Conservation (phyloP, 1,139 yeast species). For the Entelexis paramagnoliae region DNA sequence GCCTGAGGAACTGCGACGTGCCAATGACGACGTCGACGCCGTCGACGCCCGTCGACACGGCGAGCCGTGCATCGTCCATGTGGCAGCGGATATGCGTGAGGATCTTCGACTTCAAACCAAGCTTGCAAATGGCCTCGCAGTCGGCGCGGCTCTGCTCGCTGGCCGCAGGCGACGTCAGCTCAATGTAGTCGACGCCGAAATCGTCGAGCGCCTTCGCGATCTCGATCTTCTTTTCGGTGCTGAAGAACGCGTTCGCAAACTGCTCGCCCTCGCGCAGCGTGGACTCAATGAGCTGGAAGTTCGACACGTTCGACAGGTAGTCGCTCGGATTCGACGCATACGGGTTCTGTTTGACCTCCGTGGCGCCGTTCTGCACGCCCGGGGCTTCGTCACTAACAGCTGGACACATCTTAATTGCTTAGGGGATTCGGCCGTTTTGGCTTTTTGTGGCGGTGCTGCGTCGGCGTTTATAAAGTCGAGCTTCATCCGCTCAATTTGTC, state of each 20-base stretch:
- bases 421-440: neutral
- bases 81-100: constrained; percentile 90
- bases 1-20: constrained; percentile 88
- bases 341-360: constrained; percentile 44
- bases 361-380: constrained; percentile 23
- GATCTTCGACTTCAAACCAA: constrained; percentile 91
- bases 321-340: constrained; percentile 95
- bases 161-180: constrained; percentile 95
- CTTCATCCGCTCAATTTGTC: neutral
- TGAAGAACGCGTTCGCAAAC: constrained; percentile 92
- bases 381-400: constrained; percentile 16
- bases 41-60: constrained; percentile 96
- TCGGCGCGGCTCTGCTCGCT: constrained; percentile 86
- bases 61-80: constrained; percentile 96
- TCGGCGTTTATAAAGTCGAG: constrained; percentile 1
- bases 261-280: constrained; percentile 98
- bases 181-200: constrained; percentile 96
- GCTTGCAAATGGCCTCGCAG: constrained; percentile 96
- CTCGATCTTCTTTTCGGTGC: constrained; percentile 91
- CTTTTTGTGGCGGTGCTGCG: neutral
- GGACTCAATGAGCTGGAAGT: constrained; percentile 87
- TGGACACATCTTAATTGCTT: neutral
- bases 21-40: constrained; percentile 99
- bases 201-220: constrained; percentile 96
- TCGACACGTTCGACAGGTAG: constrained; percentile 76